Percentiles rank a stretch among this genome's conserved stretches.
phyloP scores from a whole-genome alignment of 2,329 filamentous ascomycete genomes.

The Monilinia laxa region DNA sequence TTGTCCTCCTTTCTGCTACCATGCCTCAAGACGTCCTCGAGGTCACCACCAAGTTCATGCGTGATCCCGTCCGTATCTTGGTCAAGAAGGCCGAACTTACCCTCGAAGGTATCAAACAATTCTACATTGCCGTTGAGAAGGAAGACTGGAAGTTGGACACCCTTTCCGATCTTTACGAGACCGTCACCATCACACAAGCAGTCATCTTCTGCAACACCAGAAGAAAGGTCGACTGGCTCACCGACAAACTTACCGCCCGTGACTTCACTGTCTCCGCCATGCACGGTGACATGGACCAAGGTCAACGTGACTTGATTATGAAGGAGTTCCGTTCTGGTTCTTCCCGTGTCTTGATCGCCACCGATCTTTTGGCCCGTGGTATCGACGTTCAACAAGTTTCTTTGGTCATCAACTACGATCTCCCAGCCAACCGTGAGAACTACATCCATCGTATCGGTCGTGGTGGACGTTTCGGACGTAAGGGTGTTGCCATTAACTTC shows the following conservation, averaged over 20 bases:
- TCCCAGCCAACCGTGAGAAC: conserved; percentile 98
- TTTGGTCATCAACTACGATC: conserved; percentile 99
- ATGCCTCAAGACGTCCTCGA: conserved; percentile 99
- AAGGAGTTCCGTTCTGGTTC: conserved; percentile 99
- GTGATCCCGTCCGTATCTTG: conserved; percentile 95
- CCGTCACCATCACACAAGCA: conserved; percentile 97
- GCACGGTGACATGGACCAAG: conserved; percentile 99
- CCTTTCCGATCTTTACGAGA: conserved; percentile 98
- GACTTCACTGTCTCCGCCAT: conserved; percentile 99
- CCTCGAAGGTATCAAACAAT: conserved; percentile 99
- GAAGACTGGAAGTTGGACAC: conserved; percentile 99
- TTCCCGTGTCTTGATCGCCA: conserved; percentile 97
- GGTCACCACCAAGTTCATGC: conserved; percentile 99
- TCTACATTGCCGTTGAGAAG: conserved; percentile 99
- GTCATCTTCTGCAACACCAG: conserved; percentile 99
- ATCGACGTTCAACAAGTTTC: conserved; percentile 99
- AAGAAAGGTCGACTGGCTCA: conserved; percentile 99
- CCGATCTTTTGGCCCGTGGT: conserved; percentile 96
- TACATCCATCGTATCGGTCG: conserved; percentile 99
- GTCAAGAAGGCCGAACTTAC: conserved; percentile 99
- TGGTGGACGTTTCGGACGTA: conserved; percentile 98
- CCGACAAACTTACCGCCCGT: conserved; percentile 96
- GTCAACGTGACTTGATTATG: conserved; percentile 98
- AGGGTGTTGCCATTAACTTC: conserved; percentile 99
- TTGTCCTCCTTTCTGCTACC: conserved; percentile 95